Evolutionary conservation across 805 yeast species (phyloP).

Genomic region (Candida coquimbonensis): DNA sequence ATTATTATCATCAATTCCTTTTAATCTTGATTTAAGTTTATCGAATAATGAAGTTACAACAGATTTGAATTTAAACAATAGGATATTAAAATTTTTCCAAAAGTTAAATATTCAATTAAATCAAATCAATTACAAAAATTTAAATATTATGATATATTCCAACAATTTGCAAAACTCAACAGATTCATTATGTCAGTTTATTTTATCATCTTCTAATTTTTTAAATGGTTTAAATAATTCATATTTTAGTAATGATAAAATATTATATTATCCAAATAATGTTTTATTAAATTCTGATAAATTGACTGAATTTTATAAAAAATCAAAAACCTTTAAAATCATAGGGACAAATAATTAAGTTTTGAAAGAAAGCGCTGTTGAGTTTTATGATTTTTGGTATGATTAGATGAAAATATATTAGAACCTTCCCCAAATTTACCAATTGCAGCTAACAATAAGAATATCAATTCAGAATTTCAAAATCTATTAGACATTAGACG

Average conservation of each 20-base stretch:
- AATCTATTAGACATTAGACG: slow-evolving; percentile 6
- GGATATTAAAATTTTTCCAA: slow-evolving; percentile 24
- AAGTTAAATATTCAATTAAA: slow-evolving; percentile 28
- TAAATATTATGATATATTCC: slow-evolving; percentile 33
- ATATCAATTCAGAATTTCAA: slow-evolving; percentile 15
- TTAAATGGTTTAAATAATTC: slow-evolving; percentile 34
- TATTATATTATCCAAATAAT: slow-evolving; percentile 46
- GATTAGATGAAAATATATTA: slow-evolving; percentile 48
- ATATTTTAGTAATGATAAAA: slow-evolving; percentile 36
- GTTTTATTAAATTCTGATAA: slow-evolving; percentile 53
- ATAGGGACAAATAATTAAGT: slow-evolving; percentile 68
- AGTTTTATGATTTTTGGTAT: slow-evolving; percentile 54
- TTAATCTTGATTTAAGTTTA: slow-evolving; percentile 19
- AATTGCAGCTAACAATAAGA: slow-evolving; percentile 11
- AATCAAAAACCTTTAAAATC: slow-evolving; percentile 28
- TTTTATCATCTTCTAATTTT: slow-evolving; percentile 36
- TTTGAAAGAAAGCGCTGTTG: slow-evolving; percentile 41
- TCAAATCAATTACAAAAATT: slow-evolving; percentile 32
- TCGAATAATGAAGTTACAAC: slow-evolving; percentile 17
- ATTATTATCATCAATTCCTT: slow-evolving; percentile 26
- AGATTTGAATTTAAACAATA: slow-evolving; percentile 19
- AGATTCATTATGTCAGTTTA: slow-evolving; percentile 33
- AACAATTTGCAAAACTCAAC: slow-evolving; percentile 25
- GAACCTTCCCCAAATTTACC: slow-evolving; percentile 4
- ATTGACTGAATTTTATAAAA: slow-evolving; percentile 24